These are phyloP conservation scores for Aureobasidium sp. DNA, from an alignment of 2,329 filamentous ascomycete species.

Conservation along the genomic window DNA sequence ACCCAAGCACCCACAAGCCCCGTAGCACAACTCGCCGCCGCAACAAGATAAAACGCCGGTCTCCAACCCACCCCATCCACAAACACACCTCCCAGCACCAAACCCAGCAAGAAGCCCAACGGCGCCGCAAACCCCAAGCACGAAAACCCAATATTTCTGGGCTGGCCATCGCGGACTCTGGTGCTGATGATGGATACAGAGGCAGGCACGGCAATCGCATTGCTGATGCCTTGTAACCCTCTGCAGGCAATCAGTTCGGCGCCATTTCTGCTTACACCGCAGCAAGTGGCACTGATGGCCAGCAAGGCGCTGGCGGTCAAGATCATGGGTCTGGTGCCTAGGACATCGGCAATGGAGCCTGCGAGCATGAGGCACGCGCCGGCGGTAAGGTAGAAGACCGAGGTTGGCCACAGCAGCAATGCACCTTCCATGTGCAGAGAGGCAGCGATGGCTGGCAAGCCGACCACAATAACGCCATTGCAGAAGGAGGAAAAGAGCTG, in stretches of 20 bases:
- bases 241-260: constrained; percentile 18
- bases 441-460: constrained; percentile 19
- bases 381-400: constrained; percentile 37
- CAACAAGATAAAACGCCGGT: constrained; percentile 44
- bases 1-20: constrained; percentile 34
- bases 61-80: constrained; percentile 46
- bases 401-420: constrained; percentile 24
- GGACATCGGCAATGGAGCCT: constrained; percentile 45
- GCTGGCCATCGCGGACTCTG: constrained; percentile 40
- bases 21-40: constrained; percentile 36
- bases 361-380: constrained; percentile 45
- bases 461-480: constrained; percentile 21
- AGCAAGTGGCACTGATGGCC: constrained; percentile 30
- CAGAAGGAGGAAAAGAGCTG: constrained; percentile 21
- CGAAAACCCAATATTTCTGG: constrained; percentile 47
- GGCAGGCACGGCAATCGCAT: constrained; percentile 15
- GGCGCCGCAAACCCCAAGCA: constrained; percentile 45
- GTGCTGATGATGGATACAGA: constrained; percentile 45
- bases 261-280: constrained; percentile 33
- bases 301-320: constrained; percentile 40
- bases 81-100: constrained; percentile 46
- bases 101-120: constrained; percentile 45
- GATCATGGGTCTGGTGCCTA: constrained; percentile 43
- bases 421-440: not conserved
- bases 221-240: constrained; percentile 14